phyloP scores from a whole-genome alignment of 148 eudicot genomes.

The Suaeda aralocaspica region DNA sequence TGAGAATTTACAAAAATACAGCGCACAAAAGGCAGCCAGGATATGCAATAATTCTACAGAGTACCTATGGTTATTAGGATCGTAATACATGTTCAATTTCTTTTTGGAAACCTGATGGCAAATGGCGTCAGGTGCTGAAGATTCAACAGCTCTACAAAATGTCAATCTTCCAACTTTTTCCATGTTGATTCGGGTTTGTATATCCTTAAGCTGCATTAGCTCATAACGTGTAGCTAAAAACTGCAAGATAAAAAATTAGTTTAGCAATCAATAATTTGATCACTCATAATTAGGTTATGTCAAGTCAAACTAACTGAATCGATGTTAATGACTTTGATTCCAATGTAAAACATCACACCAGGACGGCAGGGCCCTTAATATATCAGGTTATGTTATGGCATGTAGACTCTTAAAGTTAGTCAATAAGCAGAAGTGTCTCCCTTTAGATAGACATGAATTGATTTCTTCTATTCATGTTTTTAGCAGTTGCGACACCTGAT shows the following conservation, averaged over 20 bases:
- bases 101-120: not conserved
- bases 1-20: constrained; percentile 22
- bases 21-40: not conserved
- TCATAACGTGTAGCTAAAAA: not conserved
- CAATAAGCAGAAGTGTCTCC: not conserved
- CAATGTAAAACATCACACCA: not conserved
- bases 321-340: not conserved
- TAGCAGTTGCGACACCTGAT: not conserved
- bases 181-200: not conserved
- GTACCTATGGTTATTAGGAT: not conserved
- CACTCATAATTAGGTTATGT: not conserved
- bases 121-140: not conserved
- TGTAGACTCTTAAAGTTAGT: not conserved
- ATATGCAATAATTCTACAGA: not conserved
- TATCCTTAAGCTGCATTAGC: not conserved
- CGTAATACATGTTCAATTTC: not conserved
- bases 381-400: not conserved
- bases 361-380: not conserved
- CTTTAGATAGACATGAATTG: not conserved
- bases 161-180: not conserved
- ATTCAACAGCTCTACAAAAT: not conserved
- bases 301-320: not conserved
- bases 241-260: not conserved
- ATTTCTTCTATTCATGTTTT: not conserved
- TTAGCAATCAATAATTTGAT: not conserved